Base-by-base conservation (phyloP, 495 filamentous ascomycete species). In the Rhypophila decipiens region DNA sequence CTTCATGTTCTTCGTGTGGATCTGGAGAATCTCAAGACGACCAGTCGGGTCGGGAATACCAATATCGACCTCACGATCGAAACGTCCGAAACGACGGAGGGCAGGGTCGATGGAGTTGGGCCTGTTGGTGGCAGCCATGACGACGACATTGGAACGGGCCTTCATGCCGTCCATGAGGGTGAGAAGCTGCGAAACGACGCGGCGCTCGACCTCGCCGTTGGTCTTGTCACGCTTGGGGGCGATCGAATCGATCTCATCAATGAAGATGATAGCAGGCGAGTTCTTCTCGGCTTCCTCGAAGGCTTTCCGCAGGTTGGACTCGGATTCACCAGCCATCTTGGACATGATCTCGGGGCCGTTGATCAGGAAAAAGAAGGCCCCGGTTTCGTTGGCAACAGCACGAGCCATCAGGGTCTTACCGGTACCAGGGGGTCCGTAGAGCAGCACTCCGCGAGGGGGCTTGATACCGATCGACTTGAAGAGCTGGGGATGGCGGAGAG, bases 1-100 rank as follows among this genome's bases (percentile, higher is more conserved):
- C 78, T 97, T 98, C 93, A 98, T 98, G 81, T 98, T 98, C 83
- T 98, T 98, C 58, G 94, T 97, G 76, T 98, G 93, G 55, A 98
- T 98, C 69, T 90, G 86, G 40, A 98, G 81, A 64, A 98, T 96
- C 75, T 98, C 93, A 36, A 98, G 86, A 80, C 94, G 93, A 52
- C 93, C 93, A 61, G 93, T 97, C 44, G 94, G 93, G 70, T 97
- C 91, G 27, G 91, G 91, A 53, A 97, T 96, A 54, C 91, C 90
- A 57, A 97, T 96, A 61, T 97, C 91, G 50, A 97, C 91, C 67
- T 97, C 91, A 68, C 91, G 93, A 68, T 96, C 91, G 75, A 97
- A 97, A 70, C 91, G 93, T 40, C 93, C 93, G 62, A 95, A 96
- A 53, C 93, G 90, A 61, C 93, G 89, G 50, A 98, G 86, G 47